Conservation (phyloP, 2,329 filamentous ascomycete species). For the Colletotrichum tofieldiae region DNA sequence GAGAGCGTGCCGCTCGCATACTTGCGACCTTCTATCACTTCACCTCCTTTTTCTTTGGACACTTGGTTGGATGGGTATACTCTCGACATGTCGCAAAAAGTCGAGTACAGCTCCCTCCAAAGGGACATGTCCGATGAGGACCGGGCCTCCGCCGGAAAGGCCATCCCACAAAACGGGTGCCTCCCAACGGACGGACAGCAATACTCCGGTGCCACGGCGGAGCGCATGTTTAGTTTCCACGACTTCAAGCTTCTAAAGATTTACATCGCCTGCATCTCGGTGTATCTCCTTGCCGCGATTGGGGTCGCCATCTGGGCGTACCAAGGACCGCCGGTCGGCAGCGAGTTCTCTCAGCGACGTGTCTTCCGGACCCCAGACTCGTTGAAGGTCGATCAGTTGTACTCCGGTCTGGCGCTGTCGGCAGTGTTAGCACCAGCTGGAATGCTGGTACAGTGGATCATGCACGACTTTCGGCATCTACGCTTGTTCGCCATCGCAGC, state of each 20-base stretch:
- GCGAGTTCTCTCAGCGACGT: neutral
- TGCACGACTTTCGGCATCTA: conserved; percentile 30
- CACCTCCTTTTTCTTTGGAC: too few species aligned
- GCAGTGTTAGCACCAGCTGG: conserved; percentile 25
- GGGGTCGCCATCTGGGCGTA: conserved; percentile 23
- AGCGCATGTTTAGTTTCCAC: conserved; percentile 26
- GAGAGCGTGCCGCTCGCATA: neutral
- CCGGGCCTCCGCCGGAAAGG: conserved; percentile 24
- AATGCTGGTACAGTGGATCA: conserved; percentile 37
- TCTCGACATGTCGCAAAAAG: conserved; percentile 10
- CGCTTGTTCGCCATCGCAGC: conserved; percentile 30
- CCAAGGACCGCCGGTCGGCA: conserved; percentile 16
- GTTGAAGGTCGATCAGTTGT: conserved; percentile 27
- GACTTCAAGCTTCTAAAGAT: conserved; percentile 27
- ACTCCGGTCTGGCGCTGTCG: conserved; percentile 31
- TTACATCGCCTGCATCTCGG: conserved; percentile 20
- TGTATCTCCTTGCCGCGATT: conserved; percentile 21
- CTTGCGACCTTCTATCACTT: neutral
- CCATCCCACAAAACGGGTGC: neutral
- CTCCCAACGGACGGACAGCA: neutral
- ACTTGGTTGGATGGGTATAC: neutral
- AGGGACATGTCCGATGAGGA: conserved; percentile 18
- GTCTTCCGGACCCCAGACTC: conserved; percentile 33
- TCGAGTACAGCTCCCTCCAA: conserved; percentile 30
- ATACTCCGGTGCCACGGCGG: conserved; percentile 18